Evolutionary conservation across 2,329 filamentous ascomycete genomes (phyloP), one percentile per base, ranked within the genome.

Genomic region (Clarireedia monteithiana): DNA sequence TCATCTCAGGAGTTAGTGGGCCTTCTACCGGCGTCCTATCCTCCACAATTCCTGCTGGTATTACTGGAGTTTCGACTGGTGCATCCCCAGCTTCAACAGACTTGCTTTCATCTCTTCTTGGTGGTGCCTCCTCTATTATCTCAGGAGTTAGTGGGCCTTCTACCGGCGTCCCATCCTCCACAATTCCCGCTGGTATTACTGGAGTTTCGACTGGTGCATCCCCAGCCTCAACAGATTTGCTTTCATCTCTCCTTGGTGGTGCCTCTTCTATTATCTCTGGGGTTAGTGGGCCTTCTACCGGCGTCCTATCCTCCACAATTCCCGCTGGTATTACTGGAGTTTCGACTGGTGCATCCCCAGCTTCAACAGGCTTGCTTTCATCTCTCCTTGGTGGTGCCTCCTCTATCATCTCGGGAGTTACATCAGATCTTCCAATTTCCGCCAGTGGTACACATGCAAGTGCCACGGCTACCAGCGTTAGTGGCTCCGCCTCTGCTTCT

Each of bases 101-200:
- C 12, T n/a, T 54, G 12, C 44, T 54, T 23, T 39, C 50, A 38
- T 47, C 50, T 36, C 30, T 53, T 20, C 14, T 53, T 17, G 50
- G 50, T 38, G 50, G 38, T 4, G 36, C 34, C 7, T 27, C 38
- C 2, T 48, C 42, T 14, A 14, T 48, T 6, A 15, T 52, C 17
- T 54, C 52, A 34, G 52, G 42, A 4, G 34, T 26, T 42, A 42
- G 2, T n/a, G 39, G 39, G 6, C 9, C 39, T 6, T n/a, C 39
- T 42, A 42, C 39, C 5, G 39, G 26, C 14, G 49, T 24, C 10
- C 27, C 38, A 17, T 36, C 38, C 20, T 51, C 26, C 3, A 26
- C 39, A 6, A 42, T 38, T 17, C 24, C 48, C 2, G 47, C 47
- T 23, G 47, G 47, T 24, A 38, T 50, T 50, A 50, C 38, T 27